Percentiles rank a stretch among this genome's conserved stretches.
These are phyloP conservation scores for Ephemerocybe angulata DNA, from an alignment of 768 basidiomycete genomes.

Conservation along the genomic window DNA sequence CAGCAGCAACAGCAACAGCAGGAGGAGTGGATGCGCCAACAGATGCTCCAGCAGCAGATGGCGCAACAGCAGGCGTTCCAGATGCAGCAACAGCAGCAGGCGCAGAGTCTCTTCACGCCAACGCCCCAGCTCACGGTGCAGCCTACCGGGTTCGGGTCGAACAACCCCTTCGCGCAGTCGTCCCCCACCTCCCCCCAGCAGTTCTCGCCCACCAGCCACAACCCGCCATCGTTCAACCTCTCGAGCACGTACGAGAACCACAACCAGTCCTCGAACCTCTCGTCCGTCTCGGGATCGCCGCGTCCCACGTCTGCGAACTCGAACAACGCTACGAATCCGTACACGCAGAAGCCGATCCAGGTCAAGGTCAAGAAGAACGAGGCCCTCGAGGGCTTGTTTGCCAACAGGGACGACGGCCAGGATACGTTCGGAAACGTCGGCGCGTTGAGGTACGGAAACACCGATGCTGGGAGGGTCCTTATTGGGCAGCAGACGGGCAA, in stretches of 20 bases:
- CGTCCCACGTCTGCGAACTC: slow-evolving; percentile 16
- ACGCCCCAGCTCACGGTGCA: slow-evolving; percentile 49
- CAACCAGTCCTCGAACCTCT: slow-evolving; percentile 38
- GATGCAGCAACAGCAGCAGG: slow-evolving; percentile 46
- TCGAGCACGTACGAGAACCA: slow-evolving; percentile 64
- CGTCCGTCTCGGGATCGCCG: slow-evolving; percentile 28
- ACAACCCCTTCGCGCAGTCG: slow-evolving; percentile 88
- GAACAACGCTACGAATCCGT: slow-evolving; percentile 25
- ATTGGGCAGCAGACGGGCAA: slow-evolving; percentile 46
- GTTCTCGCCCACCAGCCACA: slow-evolving; percentile 15
- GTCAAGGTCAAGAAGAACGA: slow-evolving; percentile 59
- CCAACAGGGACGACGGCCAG: slow-evolving; percentile 85
- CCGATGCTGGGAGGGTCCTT: slow-evolving; percentile 46
- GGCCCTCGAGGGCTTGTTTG: slow-evolving; percentile 79
- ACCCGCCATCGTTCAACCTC: slow-evolving; percentile 62
- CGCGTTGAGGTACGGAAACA: slow-evolving; percentile 64
- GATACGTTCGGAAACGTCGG: slow-evolving; percentile 97
- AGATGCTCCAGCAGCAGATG: slow-evolving; percentile 40
- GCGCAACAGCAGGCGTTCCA: slow-evolving; percentile 54
- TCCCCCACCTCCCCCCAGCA: slow-evolving; percentile 27
- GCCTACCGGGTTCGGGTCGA: slow-evolving; percentile 83
- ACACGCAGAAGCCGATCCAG: slow-evolving; percentile 27
- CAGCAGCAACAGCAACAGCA: slow-evolving; percentile 59
- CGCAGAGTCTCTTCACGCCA: slow-evolving; percentile 45
- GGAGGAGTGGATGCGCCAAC: slow-evolving; percentile 46